Evolutionary conservation across 495 filamentous ascomycete species (phyloP), one percentile per base, ranked within the genome.

Genomic region (Penicillium herquei): DNA sequence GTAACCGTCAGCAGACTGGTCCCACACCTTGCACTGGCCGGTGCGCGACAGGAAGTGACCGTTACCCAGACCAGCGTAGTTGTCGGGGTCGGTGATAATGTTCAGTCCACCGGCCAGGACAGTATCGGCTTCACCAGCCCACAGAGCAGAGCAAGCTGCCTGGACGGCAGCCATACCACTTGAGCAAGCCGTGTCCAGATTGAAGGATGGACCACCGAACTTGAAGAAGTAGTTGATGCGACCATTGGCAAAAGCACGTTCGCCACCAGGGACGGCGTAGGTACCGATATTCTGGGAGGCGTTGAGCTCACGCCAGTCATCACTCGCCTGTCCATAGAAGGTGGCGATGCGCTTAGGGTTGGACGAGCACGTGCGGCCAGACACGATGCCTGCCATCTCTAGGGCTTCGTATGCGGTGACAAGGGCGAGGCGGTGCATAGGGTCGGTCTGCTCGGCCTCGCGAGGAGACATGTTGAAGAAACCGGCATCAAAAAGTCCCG

Each of bases 281-380:
- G 87, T 91, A 63, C 89, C 87, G 37, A 92, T 80, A 50, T 90
- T 83, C 57, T 91, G 80, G 3, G 80, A 80, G 14, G 84, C 82
- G 58, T 91, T 90, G 47, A 89, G 82, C 59, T 91, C 88, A 54
- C 84, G 82, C 78, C 84, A 93, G 52, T 94, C 90, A 51, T 92
- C 88, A 11, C 83, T 86, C 0, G 88, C 87, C 65, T 90, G 86
- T n/a, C 89, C 90, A 63, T 89, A 90, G 57, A 88, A 94, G 11
- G 85, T 89, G 4, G 87, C 89, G 40, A 92, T 84, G 1, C 89
- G 82, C 87, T n/a, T n/a, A n/a, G n/a, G n/a, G 13, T 34, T 7
- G 1, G 51, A 52, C 2, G 55, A 49, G n/a, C 40, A 40, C 1
- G 42, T 52, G 8, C 60, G 52, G 11, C 46, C 49, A 3, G 40